Conservation (phyloP, 495 filamentous ascomycete species). For the Umbilicaria muhlenbergii region DNA sequence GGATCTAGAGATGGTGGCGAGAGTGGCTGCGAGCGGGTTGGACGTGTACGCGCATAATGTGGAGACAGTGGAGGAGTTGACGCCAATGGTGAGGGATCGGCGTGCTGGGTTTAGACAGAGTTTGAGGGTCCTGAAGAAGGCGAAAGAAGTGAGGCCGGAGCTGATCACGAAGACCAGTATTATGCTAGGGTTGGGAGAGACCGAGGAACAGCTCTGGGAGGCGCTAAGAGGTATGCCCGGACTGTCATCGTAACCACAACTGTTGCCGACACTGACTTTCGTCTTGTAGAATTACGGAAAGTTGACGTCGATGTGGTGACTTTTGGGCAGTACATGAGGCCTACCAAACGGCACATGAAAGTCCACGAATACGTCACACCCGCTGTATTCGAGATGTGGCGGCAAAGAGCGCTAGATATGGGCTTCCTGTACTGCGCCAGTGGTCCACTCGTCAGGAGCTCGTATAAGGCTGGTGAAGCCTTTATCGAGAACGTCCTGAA, state of each 20-base stretch:
- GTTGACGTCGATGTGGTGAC: constrained; percentile 85
- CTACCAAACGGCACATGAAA: constrained; percentile 93
- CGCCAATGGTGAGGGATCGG: constrained; percentile 78
- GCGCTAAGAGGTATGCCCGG: constrained; percentile 43
- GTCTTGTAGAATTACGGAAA: constrained; percentile 49
- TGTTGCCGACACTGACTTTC: neutral
- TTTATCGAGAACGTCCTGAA: constrained; percentile 97
- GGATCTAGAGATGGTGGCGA: constrained; percentile 61
- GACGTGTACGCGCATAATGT: constrained; percentile 97
- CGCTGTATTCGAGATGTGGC: constrained; percentile 79
- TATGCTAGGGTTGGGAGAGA: constrained; percentile 92
- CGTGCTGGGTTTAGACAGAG: constrained; percentile 82
- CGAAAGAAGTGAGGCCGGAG: constrained; percentile 55
- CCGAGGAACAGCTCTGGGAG: constrained; percentile 72
- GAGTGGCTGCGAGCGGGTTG: constrained; percentile 73
- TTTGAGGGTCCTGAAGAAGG: constrained; percentile 61
- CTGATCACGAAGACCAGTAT: constrained; percentile 95
- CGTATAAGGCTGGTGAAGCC: constrained; percentile 93
- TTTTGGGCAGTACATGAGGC: constrained; percentile 98
- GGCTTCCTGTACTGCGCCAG: constrained; percentile 94
- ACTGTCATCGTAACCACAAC: neutral
- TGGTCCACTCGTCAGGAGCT: constrained; percentile 80
- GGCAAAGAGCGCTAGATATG: constrained; percentile 77
- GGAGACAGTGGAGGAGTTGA: constrained; percentile 84
- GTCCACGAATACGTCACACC: constrained; percentile 90